Base-by-base conservation (phyloP, 1,284 basidiomycete species). In the Cystobasidium slooffiae region DNA sequence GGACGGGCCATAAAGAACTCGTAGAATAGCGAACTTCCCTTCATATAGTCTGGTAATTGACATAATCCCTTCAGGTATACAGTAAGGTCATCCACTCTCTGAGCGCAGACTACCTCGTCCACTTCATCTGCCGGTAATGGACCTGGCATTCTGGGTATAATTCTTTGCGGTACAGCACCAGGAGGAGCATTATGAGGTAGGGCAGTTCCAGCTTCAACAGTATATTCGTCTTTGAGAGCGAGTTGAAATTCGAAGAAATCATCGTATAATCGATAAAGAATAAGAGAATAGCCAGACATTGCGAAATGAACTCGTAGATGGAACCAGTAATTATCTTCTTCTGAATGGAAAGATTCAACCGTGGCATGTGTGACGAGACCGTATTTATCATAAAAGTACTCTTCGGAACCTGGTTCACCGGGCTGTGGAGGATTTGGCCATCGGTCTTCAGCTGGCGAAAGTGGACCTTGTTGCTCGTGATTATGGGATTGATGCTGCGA, bases 181-280 rank as follows among this genome's bases (percentile, higher is more conserved):
- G 81, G 80, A 63, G 59, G 58, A 63, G 78, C 75, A 61, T 62
- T 78, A 12, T 37, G 59, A 66, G 74, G 79, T 68, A 68, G 76
- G 68, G 52, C 84, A 8, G 91, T 87, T 8, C 95, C 95, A 18
- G 93, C 95, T 84, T 98, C 95, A 66, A 87, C 86, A 5, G 94
- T 94, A 83, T 96, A 97, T 0, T 87, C 86, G 67, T 94, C 88
- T 75, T 97, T 87, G 47, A 99, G 87, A 9, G 88, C 86, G 69
- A 97, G 91, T 81, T 99, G 97, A 82, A 98, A 98, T 80, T 96
- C 93, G 84, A 96, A 97, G 83, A 99, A 99, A 82, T 99, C 95
- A 80, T 97, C 92, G 85, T 99, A 99, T 18, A 93, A 89, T 65
- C 97, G 89, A 84, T 97, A 98, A 52, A 99, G 87, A 77, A 95